Percentiles rank a stretch among this genome's conserved stretches.
Conservation (phyloP, 768 basidiomycete genomes). For the Paxillus ammoniavirescens region DNA sequence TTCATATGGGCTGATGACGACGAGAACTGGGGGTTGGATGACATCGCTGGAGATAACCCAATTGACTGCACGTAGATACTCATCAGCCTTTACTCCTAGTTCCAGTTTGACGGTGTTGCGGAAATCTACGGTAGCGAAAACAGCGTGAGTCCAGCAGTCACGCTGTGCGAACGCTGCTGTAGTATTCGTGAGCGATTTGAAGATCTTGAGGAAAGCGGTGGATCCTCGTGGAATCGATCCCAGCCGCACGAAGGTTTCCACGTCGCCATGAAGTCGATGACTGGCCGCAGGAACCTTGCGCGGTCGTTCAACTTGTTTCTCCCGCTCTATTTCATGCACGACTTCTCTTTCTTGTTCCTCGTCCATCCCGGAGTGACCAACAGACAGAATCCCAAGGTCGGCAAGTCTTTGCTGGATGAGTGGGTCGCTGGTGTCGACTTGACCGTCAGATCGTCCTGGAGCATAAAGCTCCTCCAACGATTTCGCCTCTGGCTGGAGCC, state of each 20-base stretch:
- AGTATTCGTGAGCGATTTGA: slow-evolving; percentile 9
- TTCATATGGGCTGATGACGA: slow-evolving; percentile 43
- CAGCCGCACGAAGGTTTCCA: not conserved
- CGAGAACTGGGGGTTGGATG: slow-evolving; percentile 15
- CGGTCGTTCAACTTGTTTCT: slow-evolving; percentile 35
- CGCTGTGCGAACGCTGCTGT: slow-evolving; percentile 14
- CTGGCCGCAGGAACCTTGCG: slow-evolving; percentile 33
- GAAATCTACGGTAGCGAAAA: slow-evolving; percentile 20
- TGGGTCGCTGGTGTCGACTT: not conserved
- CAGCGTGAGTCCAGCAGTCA: slow-evolving; percentile 14
- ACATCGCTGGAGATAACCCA: slow-evolving; percentile 10
- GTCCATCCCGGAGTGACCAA: slow-evolving; percentile 21
- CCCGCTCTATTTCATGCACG: slow-evolving; percentile 39
- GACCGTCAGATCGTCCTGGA: slow-evolving; percentile 4
- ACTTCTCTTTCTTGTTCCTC: slow-evolving; percentile 47
- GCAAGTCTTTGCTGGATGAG: slow-evolving; percentile 27
- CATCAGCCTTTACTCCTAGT: not conserved
- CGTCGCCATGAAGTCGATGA: slow-evolving; percentile 25
- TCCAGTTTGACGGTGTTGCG: slow-evolving; percentile 1
- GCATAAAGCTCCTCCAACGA: slow-evolving; percentile 36
- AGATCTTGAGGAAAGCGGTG: slow-evolving; percentile 20
- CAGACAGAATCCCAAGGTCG: not conserved
- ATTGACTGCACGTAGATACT: slow-evolving; percentile 9
- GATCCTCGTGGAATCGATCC: slow-evolving; percentile 19
- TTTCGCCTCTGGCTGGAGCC: slow-evolving; percentile 42